Percentiles rank a stretch among this genome's conserved stretches.
Evolutionary conservation across 495 filamentous ascomycete species (phyloP).

Genomic region (Tuber melanosporum): DNA sequence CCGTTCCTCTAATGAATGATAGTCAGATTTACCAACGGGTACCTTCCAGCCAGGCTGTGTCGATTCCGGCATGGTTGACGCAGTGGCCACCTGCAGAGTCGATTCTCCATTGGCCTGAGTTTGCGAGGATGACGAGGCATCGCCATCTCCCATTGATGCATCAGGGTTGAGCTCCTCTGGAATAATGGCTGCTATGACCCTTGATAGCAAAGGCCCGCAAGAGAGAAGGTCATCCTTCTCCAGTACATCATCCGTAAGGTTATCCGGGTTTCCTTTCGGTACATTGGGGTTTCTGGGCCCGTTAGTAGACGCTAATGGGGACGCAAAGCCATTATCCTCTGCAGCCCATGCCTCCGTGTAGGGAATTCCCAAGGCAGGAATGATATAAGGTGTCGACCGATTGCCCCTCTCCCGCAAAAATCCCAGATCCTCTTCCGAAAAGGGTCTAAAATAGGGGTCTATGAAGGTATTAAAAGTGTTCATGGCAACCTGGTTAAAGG

Average conservation of each 20-base stretch:
- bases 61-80: constrained; percentile 70
- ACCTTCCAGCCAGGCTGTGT: constrained; percentile 55
- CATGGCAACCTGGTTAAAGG: constrained; percentile 84
- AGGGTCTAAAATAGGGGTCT: constrained; percentile 82
- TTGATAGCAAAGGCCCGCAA: constrained; percentile 72
- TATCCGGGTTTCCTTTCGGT: constrained; percentile 72
- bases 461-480: constrained; percentile 80
- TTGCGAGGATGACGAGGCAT: constrained; percentile 8
- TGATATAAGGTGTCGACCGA: constrained; percentile 70
- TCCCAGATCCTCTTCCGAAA: constrained; percentile 89
- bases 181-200: constrained; percentile 74
- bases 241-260: constrained; percentile 72
- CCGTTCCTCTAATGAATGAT: constrained; percentile 77
- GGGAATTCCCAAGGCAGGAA: constrained; percentile 73
- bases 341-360: constrained; percentile 90
- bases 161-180: constrained; percentile 62
- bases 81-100: constrained; percentile 52
- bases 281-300: constrained; percentile 67
- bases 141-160: constrained; percentile 47
- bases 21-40: constrained; percentile 62
- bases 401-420: constrained; percentile 89
- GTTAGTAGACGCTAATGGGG: constrained; percentile 36
- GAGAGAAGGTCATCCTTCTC: constrained; percentile 82
- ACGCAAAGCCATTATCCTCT: constrained; percentile 60
- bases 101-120: constrained; percentile 50